phyloP scores from a whole-genome alignment of 768 basidiomycete species.

The Grammothele lineata region DNA sequence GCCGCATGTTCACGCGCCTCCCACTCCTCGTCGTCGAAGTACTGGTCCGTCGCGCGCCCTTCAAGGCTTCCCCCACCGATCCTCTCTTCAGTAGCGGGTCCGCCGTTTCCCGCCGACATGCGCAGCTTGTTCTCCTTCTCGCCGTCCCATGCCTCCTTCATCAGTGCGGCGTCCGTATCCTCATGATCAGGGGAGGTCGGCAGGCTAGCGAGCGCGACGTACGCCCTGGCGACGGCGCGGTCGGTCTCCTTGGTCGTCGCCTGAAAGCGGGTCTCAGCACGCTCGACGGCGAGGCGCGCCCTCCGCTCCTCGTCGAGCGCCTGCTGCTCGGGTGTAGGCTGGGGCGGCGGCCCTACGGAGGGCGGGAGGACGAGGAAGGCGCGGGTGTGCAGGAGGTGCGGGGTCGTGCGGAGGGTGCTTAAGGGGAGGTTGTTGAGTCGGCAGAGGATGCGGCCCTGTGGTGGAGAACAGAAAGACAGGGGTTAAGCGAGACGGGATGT shows the following conservation, averaged over 20 bases:
- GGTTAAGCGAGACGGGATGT: background rate
- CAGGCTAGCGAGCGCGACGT: constrained; percentile 60
- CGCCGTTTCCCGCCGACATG: constrained; percentile 5
- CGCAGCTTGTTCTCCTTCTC: background rate
- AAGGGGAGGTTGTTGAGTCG: constrained; percentile 61
- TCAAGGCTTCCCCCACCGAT: constrained; percentile 29
- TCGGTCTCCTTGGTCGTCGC: constrained; percentile 67
- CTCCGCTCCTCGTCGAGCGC: constrained; percentile 35
- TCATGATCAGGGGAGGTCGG: constrained; percentile 18
- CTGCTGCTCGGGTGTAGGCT: constrained; percentile 19
- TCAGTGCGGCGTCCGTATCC: constrained; percentile 19
- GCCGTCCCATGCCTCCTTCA: constrained; percentile 8
- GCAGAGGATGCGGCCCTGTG: constrained; percentile 56
- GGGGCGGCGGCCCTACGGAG: constrained; percentile 25
- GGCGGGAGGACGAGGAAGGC: constrained; percentile 51
- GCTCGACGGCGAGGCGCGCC: constrained; percentile 40
- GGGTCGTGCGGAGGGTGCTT: constrained; percentile 63
- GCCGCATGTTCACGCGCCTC: constrained; percentile 39
- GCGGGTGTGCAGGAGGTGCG: constrained; percentile 72
- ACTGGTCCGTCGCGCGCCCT: constrained; percentile 49
- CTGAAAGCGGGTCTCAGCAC: constrained; percentile 59
- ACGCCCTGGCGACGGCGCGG: constrained; percentile 60
- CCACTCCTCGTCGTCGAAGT: constrained; percentile 71
- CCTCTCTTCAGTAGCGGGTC: background rate
- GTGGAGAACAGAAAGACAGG: background rate